Evolutionary conservation across 371 early-diverging fungal genomes (phyloP), one percentile per base, ranked within the genome.

Genomic region (Mucor plumbeus): DNA sequence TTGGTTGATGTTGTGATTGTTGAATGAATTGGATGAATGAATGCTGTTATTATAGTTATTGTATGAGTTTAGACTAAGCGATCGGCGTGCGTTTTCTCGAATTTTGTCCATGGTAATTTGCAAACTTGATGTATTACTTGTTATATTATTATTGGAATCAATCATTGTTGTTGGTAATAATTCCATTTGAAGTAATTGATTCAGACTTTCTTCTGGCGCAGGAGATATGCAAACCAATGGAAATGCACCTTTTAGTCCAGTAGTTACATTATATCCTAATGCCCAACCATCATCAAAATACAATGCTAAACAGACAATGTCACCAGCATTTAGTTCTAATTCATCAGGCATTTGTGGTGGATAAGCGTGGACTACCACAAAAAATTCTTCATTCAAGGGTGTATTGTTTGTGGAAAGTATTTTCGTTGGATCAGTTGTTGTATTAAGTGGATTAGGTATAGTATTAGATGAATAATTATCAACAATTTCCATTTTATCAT

Each of bases 261-360:
- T 86, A 35, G 82, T 76, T 59, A 85, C 78, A 70, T 88, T 89
- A 31, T 76, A 74, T 6, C 91, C 91, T 31, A 87, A 80, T 5
- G 87, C 91, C 91, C 91, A 90, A n/a, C 88, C 88, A 72, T 90
- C 90, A 63, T 87, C 86, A 75, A 85, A 82, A 21, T 75, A 77
- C 19, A 80, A 61, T 9, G 77, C 76, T 11, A 92, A 79, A 10
- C 80, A 82, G 7, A 92, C 75, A 61, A 88, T 79, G 73, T 92
- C 92, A 21, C 89, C 89, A 2, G 73, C 71, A 26, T 72, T 55
- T 31, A 92, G 71, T 38, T 76, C 82, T 17, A 92, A 68, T 67
- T 92, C 92, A 66, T 92, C 92, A 4, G 84, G 69, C 66, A 81
- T 71, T 44, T 78, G 74, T 1, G 87, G 73, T 19, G 74, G 71